Evolutionary conservation across 257 asterid genomes (phyloP), one percentile per base, ranked within the genome.

Genomic region (Buddleja alternifolia): DNA sequence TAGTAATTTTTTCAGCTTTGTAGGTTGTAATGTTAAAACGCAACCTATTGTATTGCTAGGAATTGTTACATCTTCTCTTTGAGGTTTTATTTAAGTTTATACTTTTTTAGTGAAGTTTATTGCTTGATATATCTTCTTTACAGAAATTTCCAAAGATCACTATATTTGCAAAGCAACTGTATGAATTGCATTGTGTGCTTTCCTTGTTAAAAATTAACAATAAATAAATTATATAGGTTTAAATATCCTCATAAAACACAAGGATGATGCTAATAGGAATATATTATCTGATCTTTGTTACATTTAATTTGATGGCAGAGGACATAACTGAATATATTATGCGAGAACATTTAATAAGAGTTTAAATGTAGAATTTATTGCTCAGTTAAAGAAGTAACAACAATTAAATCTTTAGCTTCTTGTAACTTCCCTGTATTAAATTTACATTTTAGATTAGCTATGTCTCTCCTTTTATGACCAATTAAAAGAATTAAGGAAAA

Each of bases 341-440:
- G 15, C 4, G 34, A 36, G 62, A 11, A 42, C 63, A 36, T 52
- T 50, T 41, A 69, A 57, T 62, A 29, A 68, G 37, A 29, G 60
- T 32, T 21, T 55, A 59, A 53, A 29, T 16, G 48, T 72, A 40
- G 8, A 51, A 63, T 72, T 56, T 69, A 63, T 60, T 59, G 51
- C 21, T 70, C 67, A 41, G 25, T 74, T 53, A 44, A 41, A 60
- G n/a, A 41, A 56, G 17, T 14, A 3, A 57, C 4, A 5, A 10
- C 47, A 36, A 67, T 71, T 55, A 25, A 60, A 17, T 37, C 9
- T 32, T 63, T 32, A 42, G 70, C 71, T 71, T 60, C 60, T 69
- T 32, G 77, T 72, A 72, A 82, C 81, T 60, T 62, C 71, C 76
- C 20, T 32, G 23, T 51, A 67, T 70, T 77, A 45, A 65, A 54